A percentile compares a stretch with the other conserved stretches of the same genome.
These are phyloP conservation scores for Esteya vermicola DNA, from an alignment of 2,329 filamentous ascomycete genomes.

Conservation along the genomic window DNA sequence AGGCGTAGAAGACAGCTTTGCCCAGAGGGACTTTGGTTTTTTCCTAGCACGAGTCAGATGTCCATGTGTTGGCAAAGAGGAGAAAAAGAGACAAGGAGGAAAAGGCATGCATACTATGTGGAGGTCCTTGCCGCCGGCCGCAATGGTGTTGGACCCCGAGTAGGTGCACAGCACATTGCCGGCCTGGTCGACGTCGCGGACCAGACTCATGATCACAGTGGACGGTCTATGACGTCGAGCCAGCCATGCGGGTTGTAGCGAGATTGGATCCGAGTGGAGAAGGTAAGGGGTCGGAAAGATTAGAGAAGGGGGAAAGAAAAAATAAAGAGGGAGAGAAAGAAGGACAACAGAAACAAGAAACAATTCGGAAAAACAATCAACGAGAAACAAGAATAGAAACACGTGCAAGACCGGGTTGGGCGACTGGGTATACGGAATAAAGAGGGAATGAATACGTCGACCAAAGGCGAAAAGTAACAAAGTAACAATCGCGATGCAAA, in stretches of 20 bases:
- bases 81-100: not conserved
- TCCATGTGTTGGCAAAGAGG: not conserved
- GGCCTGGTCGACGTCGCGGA: conserved; percentile 23
- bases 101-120: conserved; percentile 12
- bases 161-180: conserved; percentile 23
- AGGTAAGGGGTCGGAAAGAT: not conserved
- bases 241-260: not conserved
- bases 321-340: not conserved
- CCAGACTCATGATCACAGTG: conserved; percentile 14
- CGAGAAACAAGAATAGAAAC: not conserved
- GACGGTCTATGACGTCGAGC: not conserved
- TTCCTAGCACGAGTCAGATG: conserved; percentile 12
- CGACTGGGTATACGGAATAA: no score
- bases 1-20: conserved; percentile 47
- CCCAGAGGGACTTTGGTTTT: conserved; percentile 20
- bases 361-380: not conserved
- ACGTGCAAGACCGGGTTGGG: no score
- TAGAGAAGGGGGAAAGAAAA: not conserved
- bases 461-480: no score
- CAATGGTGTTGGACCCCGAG: conserved; percentile 5
- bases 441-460: no score
- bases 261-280: no score
- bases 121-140: conserved; percentile 11
- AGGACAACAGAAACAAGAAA: no score
- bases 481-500: no score